Evolutionary conservation across 2,329 filamentous ascomycete genomes (phyloP).

Genomic region (Samsoniella hepiali): DNA sequence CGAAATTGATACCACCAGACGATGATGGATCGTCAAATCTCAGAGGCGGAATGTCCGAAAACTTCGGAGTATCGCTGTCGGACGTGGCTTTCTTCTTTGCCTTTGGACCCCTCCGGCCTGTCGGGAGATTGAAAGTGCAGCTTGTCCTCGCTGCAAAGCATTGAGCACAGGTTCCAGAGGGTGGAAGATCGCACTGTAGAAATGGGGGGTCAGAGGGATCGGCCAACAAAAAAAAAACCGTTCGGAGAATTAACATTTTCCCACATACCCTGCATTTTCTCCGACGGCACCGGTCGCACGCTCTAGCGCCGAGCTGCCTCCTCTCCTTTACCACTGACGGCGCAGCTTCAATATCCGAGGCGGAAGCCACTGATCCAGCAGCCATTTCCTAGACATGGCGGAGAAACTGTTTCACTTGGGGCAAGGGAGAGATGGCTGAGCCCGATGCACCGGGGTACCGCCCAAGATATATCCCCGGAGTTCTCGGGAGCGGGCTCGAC

Average conservation of each 20-base stretch:
- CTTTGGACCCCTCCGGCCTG: slow-evolving; percentile 39
- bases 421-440: background rate
- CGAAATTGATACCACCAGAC: background rate
- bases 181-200: slow-evolving; percentile 30
- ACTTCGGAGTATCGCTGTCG: background rate
- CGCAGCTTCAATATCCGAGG: slow-evolving; percentile 15
- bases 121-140: slow-evolving; percentile 39
- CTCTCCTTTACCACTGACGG: slow-evolving; percentile 20
- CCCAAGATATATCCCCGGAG: slow-evolving; percentile 4
- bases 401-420: slow-evolving; percentile 5
- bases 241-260: background rate
- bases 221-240: background rate
- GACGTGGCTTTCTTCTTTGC: slow-evolving; percentile 19
- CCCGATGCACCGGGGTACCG: background rate
- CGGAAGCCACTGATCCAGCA: slow-evolving; percentile 7
- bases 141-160: slow-evolving; percentile 32
- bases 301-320: slow-evolving; percentile 27
- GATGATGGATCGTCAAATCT: background rate
- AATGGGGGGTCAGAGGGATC: background rate
- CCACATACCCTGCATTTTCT: slow-evolving; percentile 34
- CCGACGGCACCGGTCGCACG: slow-evolving; percentile 36
- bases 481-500: slow-evolving; percentile 12
- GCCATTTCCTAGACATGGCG: slow-evolving; percentile 14
- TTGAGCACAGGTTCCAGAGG: slow-evolving; percentile 28
- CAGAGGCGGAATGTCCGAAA: slow-evolving; percentile 3